Evolutionary conservation across 2,329 filamentous ascomycete species (phyloP), one percentile per base, ranked within the genome.

Genomic region (Cryphonectria japonica): DNA sequence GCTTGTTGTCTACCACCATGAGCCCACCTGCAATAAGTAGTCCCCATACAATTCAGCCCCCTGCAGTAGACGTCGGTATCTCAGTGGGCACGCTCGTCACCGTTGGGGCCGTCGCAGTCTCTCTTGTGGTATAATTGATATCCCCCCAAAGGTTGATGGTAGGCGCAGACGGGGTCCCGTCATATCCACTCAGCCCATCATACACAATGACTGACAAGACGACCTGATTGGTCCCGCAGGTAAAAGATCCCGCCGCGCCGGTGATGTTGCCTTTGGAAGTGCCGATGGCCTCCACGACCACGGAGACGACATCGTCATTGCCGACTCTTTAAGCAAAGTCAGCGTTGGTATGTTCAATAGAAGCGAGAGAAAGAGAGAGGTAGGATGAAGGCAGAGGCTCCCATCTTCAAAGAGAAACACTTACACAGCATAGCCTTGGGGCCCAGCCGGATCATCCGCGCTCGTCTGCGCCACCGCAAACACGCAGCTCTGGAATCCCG

Each of bases 401-500:
- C 8, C 68, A 14, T 26, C 3, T 26, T 22, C 22, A 29, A 14
- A 41, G 2, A 11, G 61, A 11, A 6, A 13, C 37, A 29, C 70
- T 37, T 68, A 72, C 70, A 70, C 26, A 2, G 70, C 70, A 39
- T 72, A 72, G 41, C 41, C 68, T 22, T 37, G 26, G 19, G 68
- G n/a, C 2, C 22, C 26, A 1, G 32, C 4, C 13, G 41, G 9
- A 29, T 14, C 26, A 1, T 26, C 8, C n/a, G 41, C 9, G 22
- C 11, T 19, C 11, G 16, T 26, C 2, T 62, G 59, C 2, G 60
- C 62, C 16, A 70, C 43, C 2, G 70, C 70, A 11, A 72, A 41
- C 9, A 72, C 70, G 14, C 70, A 72, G 52, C 67, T 70, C 26
- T 68, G 43, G 52, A 60, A 67, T 5, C 70, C 70, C 1, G 65